A percentile compares a stretch with the other conserved stretches of the same genome.
These are phyloP conservation scores for Teratosphaeriaceae sp. DNA, from an alignment of 2,329 filamentous ascomycete species.

Conservation along the genomic window DNA sequence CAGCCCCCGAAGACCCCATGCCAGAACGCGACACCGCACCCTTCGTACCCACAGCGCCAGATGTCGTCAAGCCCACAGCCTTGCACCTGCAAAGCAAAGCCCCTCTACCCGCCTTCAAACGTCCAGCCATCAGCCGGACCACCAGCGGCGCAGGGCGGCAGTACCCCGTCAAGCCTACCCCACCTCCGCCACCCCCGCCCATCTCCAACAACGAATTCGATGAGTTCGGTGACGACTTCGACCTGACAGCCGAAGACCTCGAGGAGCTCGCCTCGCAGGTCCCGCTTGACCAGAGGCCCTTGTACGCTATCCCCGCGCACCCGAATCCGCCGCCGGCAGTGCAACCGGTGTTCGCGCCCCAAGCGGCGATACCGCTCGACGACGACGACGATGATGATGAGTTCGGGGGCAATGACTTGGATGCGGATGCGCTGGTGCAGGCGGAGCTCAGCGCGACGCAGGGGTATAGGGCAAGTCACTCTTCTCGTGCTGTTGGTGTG, in stretches of 20 bases:
- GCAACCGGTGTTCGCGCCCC: background rate
- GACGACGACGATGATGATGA: slow-evolving; percentile 53
- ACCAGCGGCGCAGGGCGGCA: slow-evolving; percentile 12
- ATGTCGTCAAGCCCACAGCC: slow-evolving; percentile 11
- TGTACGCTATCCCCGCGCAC: slow-evolving; percentile 44
- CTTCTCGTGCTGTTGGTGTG: slow-evolving; percentile 9
- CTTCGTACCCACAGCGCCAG: background rate
- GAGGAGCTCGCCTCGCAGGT: slow-evolving; percentile 48
- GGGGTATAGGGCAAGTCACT: slow-evolving; percentile 42
- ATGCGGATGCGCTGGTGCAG: slow-evolving; percentile 63
- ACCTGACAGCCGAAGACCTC: slow-evolving; percentile 50
- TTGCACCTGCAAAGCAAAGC: slow-evolving; percentile 27
- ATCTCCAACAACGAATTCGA: slow-evolving; percentile 23
- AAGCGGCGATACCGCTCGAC: background rate
- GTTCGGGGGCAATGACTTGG: slow-evolving; percentile 61
- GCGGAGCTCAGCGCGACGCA: slow-evolving; percentile 69
- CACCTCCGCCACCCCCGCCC: slow-evolving; percentile 6
- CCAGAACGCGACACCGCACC: background rate
- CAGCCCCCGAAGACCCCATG: background rate
- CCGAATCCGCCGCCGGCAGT: slow-evolving; percentile 17
- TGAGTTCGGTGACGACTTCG: slow-evolving; percentile 43
- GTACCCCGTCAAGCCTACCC: slow-evolving; percentile 9
- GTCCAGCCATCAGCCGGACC: slow-evolving; percentile 22
- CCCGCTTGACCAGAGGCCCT: slow-evolving; percentile 17
- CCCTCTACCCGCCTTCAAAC: slow-evolving; percentile 26